Evolutionary conservation across 306 rosid species (phyloP).

Genomic region (Prunus davidiana): DNA sequence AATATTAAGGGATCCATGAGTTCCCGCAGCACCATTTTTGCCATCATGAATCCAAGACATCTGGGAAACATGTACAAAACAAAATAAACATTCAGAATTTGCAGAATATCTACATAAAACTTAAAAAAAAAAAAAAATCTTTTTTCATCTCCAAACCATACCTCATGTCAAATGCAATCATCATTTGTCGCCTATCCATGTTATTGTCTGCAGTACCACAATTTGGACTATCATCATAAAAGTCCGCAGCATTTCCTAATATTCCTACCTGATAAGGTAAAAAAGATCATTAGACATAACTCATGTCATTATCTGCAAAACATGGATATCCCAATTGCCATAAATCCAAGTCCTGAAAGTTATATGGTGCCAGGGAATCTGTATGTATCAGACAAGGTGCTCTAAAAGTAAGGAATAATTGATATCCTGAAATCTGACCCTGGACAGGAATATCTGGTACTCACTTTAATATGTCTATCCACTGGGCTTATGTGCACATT

Average conservation of each 20-base stretch:
- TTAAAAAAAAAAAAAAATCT: neutral
- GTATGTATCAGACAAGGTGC: neutral
- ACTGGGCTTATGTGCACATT: conserved; percentile 95
- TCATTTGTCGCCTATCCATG: conserved; percentile 89
- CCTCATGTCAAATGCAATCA: conserved; percentile 99
- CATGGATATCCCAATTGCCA: neutral
- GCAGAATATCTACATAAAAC: conserved; percentile 8
- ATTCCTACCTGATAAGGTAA: conserved; percentile 69
- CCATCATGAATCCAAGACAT: conserved; percentile 92
- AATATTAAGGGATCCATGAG: conserved; percentile 86
- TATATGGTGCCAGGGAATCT: neutral
- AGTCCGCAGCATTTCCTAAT: conserved; percentile 90
- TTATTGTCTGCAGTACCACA: conserved; percentile 48
- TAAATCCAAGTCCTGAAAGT: neutral
- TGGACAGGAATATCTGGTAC: conserved; percentile 23
- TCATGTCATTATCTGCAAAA: neutral
- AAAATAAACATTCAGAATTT: conserved; percentile 29
- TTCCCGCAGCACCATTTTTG: conserved; percentile 90
- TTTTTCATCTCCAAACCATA: conserved; percentile 29
- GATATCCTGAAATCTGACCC: neutral
- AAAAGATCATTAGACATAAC: neutral
- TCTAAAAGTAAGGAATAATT: neutral
- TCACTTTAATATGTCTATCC: conserved; percentile 95
- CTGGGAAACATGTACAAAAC: conserved; percentile 40
- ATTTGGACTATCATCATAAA: conserved; percentile 55